Base-by-base conservation (phyloP, 1,284 basidiomycete genomes). In the Trichosporon asahii region DNA sequence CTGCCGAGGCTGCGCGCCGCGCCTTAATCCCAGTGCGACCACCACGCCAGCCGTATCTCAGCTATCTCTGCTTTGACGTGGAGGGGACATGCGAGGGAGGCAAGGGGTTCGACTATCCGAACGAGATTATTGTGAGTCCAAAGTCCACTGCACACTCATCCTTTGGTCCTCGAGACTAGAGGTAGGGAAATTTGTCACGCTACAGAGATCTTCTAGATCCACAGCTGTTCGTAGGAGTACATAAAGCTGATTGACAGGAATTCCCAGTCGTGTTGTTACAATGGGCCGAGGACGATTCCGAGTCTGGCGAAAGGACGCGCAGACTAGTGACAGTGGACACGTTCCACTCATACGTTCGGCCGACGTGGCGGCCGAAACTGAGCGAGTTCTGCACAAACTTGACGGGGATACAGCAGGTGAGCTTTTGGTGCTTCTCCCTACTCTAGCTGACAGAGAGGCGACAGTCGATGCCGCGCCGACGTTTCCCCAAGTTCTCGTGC, bases 381-480 rank as follows among this genome's bases (percentile, higher is more conserved):
- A 90, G 91, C 18, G 84, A 87, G 21, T 99, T 97, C 80, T 98
- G 95, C 82, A 92, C 86, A 3, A 83, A 88, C 37, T 86, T 99
- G 65, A 99, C 96, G 5, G 94, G 95, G 15, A 95, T 99, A 69
- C 90, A 89, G 15, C 95, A 98, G 87, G 93, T 94, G 72, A 72
- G 86, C 83, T 9, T 23, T n/a, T n/a, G n/a, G n/a, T n/a, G n/a
- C n/a, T n/a, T n/a, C n/a, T n/a, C n/a, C n/a, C n/a, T n/a, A n/a
- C n/a, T n/a, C n/a, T n/a, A 11, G 31, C 66, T 70, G 44, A 70
- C 57, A 11, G 7, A 8, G 79, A 96, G 93, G 86, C 85, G 21
- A 90, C 93, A 82, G 90, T 98, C 64, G 89, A 97, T 79, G 69
- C 79, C 7, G 90, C 94, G 0, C 93, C 94, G 12, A 85, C 85